Base-by-base conservation (phyloP, 78 protist species). In the Dictyostelium purpureum region DNA sequence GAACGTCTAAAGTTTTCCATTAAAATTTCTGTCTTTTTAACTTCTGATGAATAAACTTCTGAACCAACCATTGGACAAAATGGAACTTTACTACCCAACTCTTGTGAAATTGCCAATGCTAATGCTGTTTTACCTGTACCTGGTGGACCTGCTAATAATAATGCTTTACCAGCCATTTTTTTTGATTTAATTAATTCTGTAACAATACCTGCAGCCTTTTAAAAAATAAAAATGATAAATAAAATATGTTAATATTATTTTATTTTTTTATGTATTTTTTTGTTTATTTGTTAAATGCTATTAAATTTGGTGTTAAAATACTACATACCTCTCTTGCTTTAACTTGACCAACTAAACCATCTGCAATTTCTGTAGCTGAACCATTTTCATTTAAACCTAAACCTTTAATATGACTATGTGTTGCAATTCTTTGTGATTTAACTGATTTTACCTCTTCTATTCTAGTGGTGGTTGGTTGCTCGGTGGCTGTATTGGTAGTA, bases 151-250 rank as follows among this genome's bases (percentile, higher is more conserved):
- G 99, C 99, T 33, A 99, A 75, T 28, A 99, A 71, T 47, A 99
- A 81, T 1, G 99, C 99, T 5, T 99, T 94, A 0, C 99, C 99
- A 4, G 99, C 99, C 99, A 99, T 98, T 87, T 98, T 98, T 94
- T 99, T 99, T 1, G 96, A 51, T 26, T 83, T 67, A 89, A 99
- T 99, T 54, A 99, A 80, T 45, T 98, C 99, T 28, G 96, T 99
- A n/a, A 96, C 97, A n/a, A 99, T 59, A 38, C 99, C 99, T 16
- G 98, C 89, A 0, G 99, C 99, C 98, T 98, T 37, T 0, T 11
- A 51, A 12, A 5, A 37, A 79, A 28, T 9, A 19, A 24, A 19
- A 7, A 56, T 31, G 6, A 67, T 45, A 21, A 19, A 4, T 75
- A 31, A 12, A 4, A 37, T 66, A 16, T n/a, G 49, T 43, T 9